Base-by-base conservation (phyloP, 2,329 filamentous ascomycete species). In the Davidsoniella australis region DNA sequence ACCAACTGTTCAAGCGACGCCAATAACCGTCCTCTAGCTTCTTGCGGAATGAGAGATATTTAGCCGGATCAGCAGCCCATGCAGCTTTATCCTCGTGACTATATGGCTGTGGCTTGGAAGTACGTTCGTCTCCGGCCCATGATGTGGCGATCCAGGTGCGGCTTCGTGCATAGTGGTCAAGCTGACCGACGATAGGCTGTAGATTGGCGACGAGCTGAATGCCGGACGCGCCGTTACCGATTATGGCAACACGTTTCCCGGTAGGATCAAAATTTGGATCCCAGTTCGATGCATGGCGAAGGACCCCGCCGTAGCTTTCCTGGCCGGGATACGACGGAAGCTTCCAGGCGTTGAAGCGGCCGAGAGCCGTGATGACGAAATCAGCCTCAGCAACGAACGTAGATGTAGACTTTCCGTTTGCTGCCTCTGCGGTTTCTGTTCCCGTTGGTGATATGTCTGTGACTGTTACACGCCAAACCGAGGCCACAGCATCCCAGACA, bases 61-160 rank as follows among this genome's bases (percentile, higher is more conserved):
- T 67, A 2, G 74, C 64, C 0, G 79, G 75, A 54, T 85, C 64
- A 45, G 76, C 56, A 6, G 49, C 44, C 58, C 82, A 82, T 0
- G 68, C 66, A 17, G 75, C 66, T 3, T 68, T 65, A 49, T 76
- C 68, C 37, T 80, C 72, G 18, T 78, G 73, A 1, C 70, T 56
- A 55, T 74, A 76, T 0, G 67, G 66, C 42, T 79, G 76, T 0
- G 78, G 68, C 33, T 71, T 71, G 0, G 74, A 64, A 26, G 70
- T 72, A 29, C 75, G 70, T 55, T 72, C 63, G 52, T 72, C 64
- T 33, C 73, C 68, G 0, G 72, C 73, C 61, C 77, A 80, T 0
- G 75, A 74, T 1, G 73, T 69, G 0, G 79, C 75, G 24, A 84
- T 75, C 80, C 80, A 85, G 0, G 80, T 83, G 29, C 67, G 71